These are phyloP conservation scores for Tulasnella sp. DNA, from an alignment of 768 basidiomycete genomes.

Conservation along the genomic window DNA sequence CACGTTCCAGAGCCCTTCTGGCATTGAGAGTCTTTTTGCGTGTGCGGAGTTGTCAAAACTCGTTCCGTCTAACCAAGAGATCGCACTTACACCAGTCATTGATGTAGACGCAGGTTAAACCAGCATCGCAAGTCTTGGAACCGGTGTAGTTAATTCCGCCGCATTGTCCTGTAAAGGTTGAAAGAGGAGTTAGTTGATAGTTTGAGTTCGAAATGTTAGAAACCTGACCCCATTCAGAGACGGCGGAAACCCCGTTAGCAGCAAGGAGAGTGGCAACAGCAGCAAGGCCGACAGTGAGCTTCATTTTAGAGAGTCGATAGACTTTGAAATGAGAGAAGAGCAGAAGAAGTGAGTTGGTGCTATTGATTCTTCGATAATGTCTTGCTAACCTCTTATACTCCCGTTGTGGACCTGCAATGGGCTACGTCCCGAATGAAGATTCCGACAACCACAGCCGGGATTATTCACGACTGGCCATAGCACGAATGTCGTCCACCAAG, in stretches of 20 bases:
- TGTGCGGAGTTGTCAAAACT: not conserved
- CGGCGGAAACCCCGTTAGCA: slow-evolving; percentile 19
- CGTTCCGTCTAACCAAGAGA: not conserved
- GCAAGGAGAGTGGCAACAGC: slow-evolving; percentile 15
- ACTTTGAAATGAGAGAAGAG: not conserved
- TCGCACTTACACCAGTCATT: slow-evolving; percentile 41
- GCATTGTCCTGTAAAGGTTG: slow-evolving; percentile 8
- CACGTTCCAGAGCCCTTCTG: not conserved
- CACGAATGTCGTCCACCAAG: not conserved
- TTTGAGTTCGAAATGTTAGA: not conserved
- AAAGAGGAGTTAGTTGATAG: not conserved
- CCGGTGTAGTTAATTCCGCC: slow-evolving; percentile 43
- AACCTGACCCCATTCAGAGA: slow-evolving; percentile 22
- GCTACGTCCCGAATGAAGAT: not conserved
- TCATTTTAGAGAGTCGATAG: slow-evolving; percentile 7
- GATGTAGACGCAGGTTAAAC: slow-evolving; percentile 43
- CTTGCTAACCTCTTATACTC: not conserved
- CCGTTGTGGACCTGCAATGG: not conserved
- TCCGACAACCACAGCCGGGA: not conserved
- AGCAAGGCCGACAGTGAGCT: slow-evolving; percentile 20
- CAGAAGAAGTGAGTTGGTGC: not conserved
- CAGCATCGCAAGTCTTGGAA: slow-evolving; percentile 44
- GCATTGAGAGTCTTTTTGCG: slow-evolving; percentile 13
- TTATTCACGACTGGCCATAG: not conserved
- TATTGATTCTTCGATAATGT: not conserved